Percentiles rank a stretch among this genome's conserved stretches.
Evolutionary conservation across 768 basidiomycete species (phyloP).

Genomic region (Phanerochaete carnosa): DNA sequence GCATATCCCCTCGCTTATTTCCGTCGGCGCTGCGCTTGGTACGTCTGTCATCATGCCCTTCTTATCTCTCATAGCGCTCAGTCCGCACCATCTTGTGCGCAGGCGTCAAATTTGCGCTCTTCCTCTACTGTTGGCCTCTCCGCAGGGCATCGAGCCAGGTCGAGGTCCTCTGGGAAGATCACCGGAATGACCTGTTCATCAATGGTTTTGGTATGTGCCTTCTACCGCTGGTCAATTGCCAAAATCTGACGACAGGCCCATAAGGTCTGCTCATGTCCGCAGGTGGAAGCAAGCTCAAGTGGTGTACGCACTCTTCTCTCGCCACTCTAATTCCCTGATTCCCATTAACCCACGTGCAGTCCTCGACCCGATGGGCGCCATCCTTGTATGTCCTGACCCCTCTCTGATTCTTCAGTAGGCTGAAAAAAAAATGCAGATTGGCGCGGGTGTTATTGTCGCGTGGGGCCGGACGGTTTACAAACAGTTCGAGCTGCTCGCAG

Average conservation of each 20-base stretch:
- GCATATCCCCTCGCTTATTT: constrained; percentile 78
- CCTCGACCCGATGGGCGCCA: constrained; percentile 76
- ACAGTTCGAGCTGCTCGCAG: constrained; percentile 86
- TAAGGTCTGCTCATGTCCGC: constrained; percentile 80
- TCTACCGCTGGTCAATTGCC: neutral
- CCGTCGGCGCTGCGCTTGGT: constrained; percentile 84
- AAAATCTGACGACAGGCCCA: neutral
- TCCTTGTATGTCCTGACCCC: constrained; percentile 50
- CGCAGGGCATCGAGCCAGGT: constrained; percentile 88
- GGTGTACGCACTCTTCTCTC: constrained; percentile 57
- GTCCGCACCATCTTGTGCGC: no score
- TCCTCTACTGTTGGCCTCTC: constrained; percentile 81
- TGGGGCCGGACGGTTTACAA: constrained; percentile 76
- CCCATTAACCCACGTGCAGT: constrained; percentile 34
- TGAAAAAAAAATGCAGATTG: constrained; percentile 47
- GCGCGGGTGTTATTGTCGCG: constrained; percentile 70
- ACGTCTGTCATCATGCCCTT: constrained; percentile 14
- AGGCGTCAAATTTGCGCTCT: constrained; percentile 85
- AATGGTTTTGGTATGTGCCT: constrained; percentile 62
- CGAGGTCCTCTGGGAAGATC: constrained; percentile 94
- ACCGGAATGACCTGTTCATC: constrained; percentile 88
- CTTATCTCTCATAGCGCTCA: neutral
- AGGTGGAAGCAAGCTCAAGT: constrained; percentile 72
- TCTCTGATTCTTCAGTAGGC: neutral
- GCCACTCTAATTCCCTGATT: neutral